phyloP scores from a whole-genome alignment of 2,329 filamentous ascomycete genomes.

The Penicillium brevicompactum region DNA sequence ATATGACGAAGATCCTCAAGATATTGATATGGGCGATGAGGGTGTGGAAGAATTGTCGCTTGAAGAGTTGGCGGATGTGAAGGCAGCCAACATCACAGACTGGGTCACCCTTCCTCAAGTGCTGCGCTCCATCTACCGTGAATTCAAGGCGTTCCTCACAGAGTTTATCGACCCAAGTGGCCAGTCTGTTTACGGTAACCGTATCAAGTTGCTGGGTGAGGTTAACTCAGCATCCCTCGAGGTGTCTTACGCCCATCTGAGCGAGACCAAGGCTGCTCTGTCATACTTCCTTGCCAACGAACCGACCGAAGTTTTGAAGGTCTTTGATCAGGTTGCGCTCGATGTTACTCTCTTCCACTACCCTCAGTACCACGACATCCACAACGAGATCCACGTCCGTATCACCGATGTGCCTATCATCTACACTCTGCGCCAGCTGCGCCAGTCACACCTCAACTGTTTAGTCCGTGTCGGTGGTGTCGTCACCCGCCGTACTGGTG shows the following conservation, averaged over 20 bases:
- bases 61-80: slow-evolving; percentile 88
- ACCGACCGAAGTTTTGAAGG: slow-evolving; percentile 89
- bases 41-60: slow-evolving; percentile 95
- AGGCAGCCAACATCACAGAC: slow-evolving; percentile 88
- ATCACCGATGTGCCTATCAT: slow-evolving; percentile 93
- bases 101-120: slow-evolving; percentile 92
- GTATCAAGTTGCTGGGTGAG: slow-evolving; percentile 93
- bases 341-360: slow-evolving; percentile 95
- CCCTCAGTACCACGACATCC: slow-evolving; percentile 95
- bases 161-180: slow-evolving; percentile 91
- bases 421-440: slow-evolving; percentile 91
- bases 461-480: slow-evolving; percentile 92
- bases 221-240: slow-evolving; percentile 95
- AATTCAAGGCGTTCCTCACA: slow-evolving; percentile 96
- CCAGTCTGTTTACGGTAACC: slow-evolving; percentile 89
- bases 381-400: slow-evolving; percentile 95
- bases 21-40: slow-evolving; percentile 83
- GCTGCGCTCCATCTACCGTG: slow-evolving; percentile 87
- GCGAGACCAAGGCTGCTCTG: slow-evolving; percentile 85
- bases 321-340: slow-evolving; percentile 96
- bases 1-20: slow-evolving; percentile 93
- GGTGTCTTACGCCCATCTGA: slow-evolving; percentile 91
- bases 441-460: slow-evolving; percentile 94
- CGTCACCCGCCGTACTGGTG: slow-evolving; percentile 88
- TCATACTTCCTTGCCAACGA: slow-evolving; percentile 97